Base-by-base conservation (phyloP, 1,284 basidiomycete species). In the Tilletia walkeri region DNA sequence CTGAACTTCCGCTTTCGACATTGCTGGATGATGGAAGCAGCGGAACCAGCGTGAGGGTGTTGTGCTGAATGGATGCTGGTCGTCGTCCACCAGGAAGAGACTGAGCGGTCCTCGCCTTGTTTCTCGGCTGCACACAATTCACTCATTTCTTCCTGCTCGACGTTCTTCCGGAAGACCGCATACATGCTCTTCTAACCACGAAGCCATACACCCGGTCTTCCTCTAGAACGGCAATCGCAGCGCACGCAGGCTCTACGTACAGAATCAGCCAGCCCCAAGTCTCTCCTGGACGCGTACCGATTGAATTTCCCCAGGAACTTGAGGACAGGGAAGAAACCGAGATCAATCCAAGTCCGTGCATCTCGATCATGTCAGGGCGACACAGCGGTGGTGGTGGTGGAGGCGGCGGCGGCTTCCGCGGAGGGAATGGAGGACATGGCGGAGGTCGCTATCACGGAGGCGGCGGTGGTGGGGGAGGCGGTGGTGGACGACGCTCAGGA, bases 331-430 rank as follows among this genome's bases (percentile, higher is more conserved):
- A 50, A 34, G 34, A 9, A 18, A 48, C 34, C 30, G 49, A 67
- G 50, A 24, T 18, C 50, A 53, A 18, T 18, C 50, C 7, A 24
- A n/a, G 50, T 53, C 20, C 18, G 16, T 53, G 50, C 16, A n/a
- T n/a, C 50, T n/a, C 16, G 18, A n/a, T 9, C 18, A 53, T 53
- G 50, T 53, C 50, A 24, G 50, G 50, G 6, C 72, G 73, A 67
- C 65, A 73, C 38, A 72, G 73, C 20, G 75, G 72, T 61, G 50
- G 74, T 14, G 69, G 69, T 0, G 41, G 54, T 4, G 54, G 54
- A 12, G 54, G 54, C 4, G 54, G 54, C 16, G 54, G 54, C 34
- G 54, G 54, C 54, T n/a, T 14, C 34, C 20, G n/a, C 50, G 7
- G 34, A 12, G 54, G 54, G 20, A 24, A 24, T 24, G 54, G 54